Base-by-base conservation (phyloP, 140 eudicot species). In the Ambrosia hybrid region DNA sequence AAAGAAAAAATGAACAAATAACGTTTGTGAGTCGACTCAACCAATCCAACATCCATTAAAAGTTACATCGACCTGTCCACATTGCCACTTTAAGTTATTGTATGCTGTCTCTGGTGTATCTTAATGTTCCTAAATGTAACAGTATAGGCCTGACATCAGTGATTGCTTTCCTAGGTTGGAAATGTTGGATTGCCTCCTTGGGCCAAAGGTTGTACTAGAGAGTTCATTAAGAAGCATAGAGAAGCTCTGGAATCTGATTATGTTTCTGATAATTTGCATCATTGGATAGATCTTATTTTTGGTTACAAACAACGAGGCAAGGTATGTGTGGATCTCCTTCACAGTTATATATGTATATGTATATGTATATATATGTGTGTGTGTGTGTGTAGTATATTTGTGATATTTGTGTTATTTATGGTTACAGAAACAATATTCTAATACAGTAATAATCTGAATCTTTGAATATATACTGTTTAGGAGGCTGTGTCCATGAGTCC, bases 271-370 rank as follows among this genome's bases (percentile, higher is more conserved):
- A 87, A 90, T 82, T 88, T 94, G 61, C 99, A 94, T 86, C 97
- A 94, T 67, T 94, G 99, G 99, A 94, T 94, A 26, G 99, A 94
- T 89, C 96, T 94, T 55, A 94, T 94, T 64, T 94, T 94, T 68
- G 99, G 99, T 59, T 79, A 83, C 73, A 94, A 85, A 84, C 99
- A 94, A 80, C 79, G 99, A 52, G 99, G 99, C 53, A 94, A 94
- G 92, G 99, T 94, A 56, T 10, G 96, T 83, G 13, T 67, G 3
- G 2, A 13, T 84, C 11, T 33, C 8, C 2, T 57, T 10, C 74
- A 36, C 53, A 38, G 43, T 46, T 72, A 17, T 51, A 46, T 33
- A 21, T 30, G 34, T 30, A 30, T 30, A 30, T 30, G 34, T 30
- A 30, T 21, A 21, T 21, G 26, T 21, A 21, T 21, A 21, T 0